Conservation (phyloP, 2,329 filamentous ascomycete genomes). For the Alternaria alternata region DNA sequence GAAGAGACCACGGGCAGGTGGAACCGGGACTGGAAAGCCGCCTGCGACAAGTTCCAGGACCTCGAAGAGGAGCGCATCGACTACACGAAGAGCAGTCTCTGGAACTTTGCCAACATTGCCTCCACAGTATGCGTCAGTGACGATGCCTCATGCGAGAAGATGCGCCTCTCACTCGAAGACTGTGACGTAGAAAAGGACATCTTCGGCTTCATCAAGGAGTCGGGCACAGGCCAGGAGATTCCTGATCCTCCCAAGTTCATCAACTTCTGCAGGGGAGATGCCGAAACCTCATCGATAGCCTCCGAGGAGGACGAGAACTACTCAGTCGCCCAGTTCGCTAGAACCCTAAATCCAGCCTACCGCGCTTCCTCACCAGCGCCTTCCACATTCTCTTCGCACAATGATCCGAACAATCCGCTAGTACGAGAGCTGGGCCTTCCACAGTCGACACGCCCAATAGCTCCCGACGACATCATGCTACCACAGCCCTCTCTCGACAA, state of each 20-base stretch:
- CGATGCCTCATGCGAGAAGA: conserved; percentile 91
- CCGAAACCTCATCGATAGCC: conserved; percentile 80
- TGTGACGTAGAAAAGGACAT: conserved; percentile 99
- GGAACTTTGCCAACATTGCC: conserved; percentile 97
- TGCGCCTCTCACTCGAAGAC: conserved; percentile 88
- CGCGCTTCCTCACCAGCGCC: conserved; percentile 95
- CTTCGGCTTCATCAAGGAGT: conserved; percentile 82
- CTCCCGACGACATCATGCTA: conserved; percentile 36
- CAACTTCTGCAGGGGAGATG: conserved; percentile 94
- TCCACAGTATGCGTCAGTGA: conserved; percentile 98
- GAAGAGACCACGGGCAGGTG: conserved; percentile 95
- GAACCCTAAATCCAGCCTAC: conserved; percentile 94
- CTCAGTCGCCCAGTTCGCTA: conserved; percentile 93
- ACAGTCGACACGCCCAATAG: conserved; percentile 42
- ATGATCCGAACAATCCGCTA: conserved; percentile 80
- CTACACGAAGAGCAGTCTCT: conserved; percentile 96
- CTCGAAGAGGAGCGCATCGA: conserved; percentile 96
- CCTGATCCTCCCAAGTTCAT: conserved; percentile 97
- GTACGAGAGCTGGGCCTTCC: conserved; percentile 72
- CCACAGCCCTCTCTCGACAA: conserved; percentile 24
- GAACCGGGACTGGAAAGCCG: conserved; percentile 98
- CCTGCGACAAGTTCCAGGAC: conserved; percentile 98
- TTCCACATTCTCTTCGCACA: conserved; percentile 89
- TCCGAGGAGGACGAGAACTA: conserved; percentile 91
- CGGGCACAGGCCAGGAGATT: conserved; percentile 94